Evolutionary conservation across 805 yeast genomes (phyloP).

Genomic region (Saccharomycopsis selenospora): DNA sequence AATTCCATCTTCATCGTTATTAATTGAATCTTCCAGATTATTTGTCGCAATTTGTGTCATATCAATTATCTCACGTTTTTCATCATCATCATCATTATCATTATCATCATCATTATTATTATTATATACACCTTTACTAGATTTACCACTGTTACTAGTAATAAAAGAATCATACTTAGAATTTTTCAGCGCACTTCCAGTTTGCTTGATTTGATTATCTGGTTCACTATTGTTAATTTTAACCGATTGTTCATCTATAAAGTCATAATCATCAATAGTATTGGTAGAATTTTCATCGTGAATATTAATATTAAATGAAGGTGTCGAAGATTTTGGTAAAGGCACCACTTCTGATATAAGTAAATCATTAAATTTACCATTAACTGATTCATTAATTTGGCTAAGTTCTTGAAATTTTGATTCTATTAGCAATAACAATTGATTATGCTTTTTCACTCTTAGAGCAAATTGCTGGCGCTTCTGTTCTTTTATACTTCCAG

Average conservation of each 20-base stretch:
- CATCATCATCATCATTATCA: background rate
- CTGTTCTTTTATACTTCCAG: background rate
- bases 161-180: no score
- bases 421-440: background rate
- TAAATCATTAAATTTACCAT: background rate
- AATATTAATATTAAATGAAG: background rate
- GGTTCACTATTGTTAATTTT: no score
- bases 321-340: background rate
- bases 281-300: background rate
- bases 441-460: background rate
- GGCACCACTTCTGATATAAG: constrained; percentile 1
- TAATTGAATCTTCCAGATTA: background rate
- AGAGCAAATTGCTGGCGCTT: constrained; percentile 1
- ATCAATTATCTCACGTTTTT: background rate
- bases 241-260: no score
- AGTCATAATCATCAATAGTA: background rate
- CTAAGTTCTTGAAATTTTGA: background rate
- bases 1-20: background rate
- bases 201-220: no score
- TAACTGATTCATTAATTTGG: background rate
- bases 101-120: background rate
- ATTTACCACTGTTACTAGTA: no score
- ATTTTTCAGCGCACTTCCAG: no score
- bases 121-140: no score
- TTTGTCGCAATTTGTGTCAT: background rate